Evolutionary conservation across 768 basidiomycete genomes (phyloP), one percentile per base, ranked within the genome.

Genomic region (Tylopilus vinaceipallidus): DNA sequence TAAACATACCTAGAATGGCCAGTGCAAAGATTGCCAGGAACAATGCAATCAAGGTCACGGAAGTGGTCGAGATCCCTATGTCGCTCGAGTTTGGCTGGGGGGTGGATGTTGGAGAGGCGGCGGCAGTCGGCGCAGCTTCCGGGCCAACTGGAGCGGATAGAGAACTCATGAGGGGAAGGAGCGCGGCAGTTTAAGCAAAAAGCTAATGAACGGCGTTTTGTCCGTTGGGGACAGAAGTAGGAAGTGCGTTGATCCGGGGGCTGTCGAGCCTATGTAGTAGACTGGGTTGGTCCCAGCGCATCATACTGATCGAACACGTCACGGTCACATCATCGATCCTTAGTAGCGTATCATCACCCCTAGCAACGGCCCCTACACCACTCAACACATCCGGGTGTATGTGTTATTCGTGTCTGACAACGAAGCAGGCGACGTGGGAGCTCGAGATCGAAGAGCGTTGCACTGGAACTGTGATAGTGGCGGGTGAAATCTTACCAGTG

Each of bases 1-100:
- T 23, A 19, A 60, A 56, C 49, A 41, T 42, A 54, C 73, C 68
- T 4, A 74, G 19, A n/a, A 57, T 41, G 20, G 30, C 41, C 51
- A 67, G 10, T 5, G 37, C 53, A 35, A 64, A 29, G 42, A 66
- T 11, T 13, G 52, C 52, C 20, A 67, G 45, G 42, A 58, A 54
- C 16, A 48, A 10, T 11, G 26, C 46, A 12, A 56, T 38, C 3
- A 41, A 42, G 14, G 37, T 36, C 0, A 11, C 35, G 24, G 49
- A 54, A 6, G 42, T 14, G 14, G 44, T 39, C 19, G 56, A 56
- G 35, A 53, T 23, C 11, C 14, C 37, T 9, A 24, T 33, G 33
- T 8, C 12, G 33, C 33, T 53, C 27, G 45, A 41, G 26, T n/a
- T 17, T 22, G 50, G 42, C n/a, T 33, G 42, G 20, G 45, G 19